phyloP scores from a whole-genome alignment of 306 rosid species.

The Casuarina glauca region DNA sequence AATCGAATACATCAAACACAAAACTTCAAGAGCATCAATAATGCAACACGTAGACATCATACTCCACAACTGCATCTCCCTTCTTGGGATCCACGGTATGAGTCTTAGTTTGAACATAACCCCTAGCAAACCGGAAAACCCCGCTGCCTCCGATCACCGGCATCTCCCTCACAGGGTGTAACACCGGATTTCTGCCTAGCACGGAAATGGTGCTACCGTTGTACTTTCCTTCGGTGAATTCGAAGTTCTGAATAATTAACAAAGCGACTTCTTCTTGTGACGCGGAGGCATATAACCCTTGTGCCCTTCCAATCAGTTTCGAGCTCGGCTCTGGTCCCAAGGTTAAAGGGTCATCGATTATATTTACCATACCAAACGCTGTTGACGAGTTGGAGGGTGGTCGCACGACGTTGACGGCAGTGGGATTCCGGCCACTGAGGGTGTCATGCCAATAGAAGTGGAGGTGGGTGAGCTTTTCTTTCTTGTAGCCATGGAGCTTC shows the following conservation, averaged over 20 bases:
- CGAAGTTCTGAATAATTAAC: slow-evolving; percentile 2
- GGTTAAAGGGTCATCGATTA: neutral
- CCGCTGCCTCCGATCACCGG: slow-evolving; percentile 32
- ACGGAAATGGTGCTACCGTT: slow-evolving; percentile 20
- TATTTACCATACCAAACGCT: slow-evolving; percentile 16
- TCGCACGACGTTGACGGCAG: slow-evolving; percentile 8
- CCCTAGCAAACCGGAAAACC: slow-evolving; percentile 26
- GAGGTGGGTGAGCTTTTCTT: slow-evolving; percentile 60
- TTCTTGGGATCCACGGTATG: slow-evolving; percentile 13
- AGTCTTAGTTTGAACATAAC: slow-evolving; percentile 37
- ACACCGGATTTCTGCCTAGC: slow-evolving; percentile 9
- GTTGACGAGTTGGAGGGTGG: slow-evolving; percentile 31
- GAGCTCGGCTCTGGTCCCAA: neutral
- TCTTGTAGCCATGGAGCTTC: slow-evolving; percentile 33
- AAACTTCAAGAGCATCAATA: slow-evolving; percentile 17
- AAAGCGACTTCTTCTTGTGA: neutral
- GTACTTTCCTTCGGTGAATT: neutral
- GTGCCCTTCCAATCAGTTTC: neutral
- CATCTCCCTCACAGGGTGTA: slow-evolving; percentile 14
- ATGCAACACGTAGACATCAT: slow-evolving; percentile 52
- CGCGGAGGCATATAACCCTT: neutral
- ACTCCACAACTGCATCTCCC: slow-evolving; percentile 58
- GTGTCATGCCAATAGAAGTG: slow-evolving; percentile 72
- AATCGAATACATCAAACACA: neutral
- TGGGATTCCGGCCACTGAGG: slow-evolving; percentile 15